Evolutionary conservation across 208 protist genomes (phyloP).

Genomic region (Trypanosoma avium): DNA sequence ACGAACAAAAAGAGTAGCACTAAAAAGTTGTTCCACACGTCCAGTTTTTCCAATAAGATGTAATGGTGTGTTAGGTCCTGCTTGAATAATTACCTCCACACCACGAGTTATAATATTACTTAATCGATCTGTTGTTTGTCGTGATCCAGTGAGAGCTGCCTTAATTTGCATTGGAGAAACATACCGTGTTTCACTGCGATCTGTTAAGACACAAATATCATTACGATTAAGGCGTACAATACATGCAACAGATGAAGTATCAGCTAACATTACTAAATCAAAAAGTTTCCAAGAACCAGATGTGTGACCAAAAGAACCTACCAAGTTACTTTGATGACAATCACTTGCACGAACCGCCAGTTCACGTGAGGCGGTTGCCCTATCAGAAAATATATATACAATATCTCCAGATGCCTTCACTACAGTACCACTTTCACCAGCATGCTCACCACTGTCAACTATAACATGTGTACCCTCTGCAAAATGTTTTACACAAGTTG

Average conservation of each 20-base stretch:
- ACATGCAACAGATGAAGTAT: slow-evolving; percentile 71
- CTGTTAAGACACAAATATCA: slow-evolving; percentile 79
- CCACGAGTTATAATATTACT: slow-evolving; percentile 79
- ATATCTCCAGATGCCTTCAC: slow-evolving; percentile 72
- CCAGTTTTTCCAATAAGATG: slow-evolving; percentile 71
- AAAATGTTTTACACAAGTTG: slow-evolving; percentile 79
- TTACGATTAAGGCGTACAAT: slow-evolving; percentile 66
- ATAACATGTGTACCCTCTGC: slow-evolving; percentile 84
- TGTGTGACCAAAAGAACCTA: slow-evolving; percentile 62
- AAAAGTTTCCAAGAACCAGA: slow-evolving; percentile 72
- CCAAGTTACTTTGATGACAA: slow-evolving; percentile 83
- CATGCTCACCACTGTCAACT: slow-evolving; percentile 72
- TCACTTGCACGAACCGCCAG: slow-evolving; percentile 78
- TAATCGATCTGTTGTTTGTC: slow-evolving; percentile 69
- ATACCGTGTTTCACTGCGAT: slow-evolving; percentile 74
- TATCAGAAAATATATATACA: slow-evolving; percentile 79
- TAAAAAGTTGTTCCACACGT: slow-evolving; percentile 85
- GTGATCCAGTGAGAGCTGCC: slow-evolving; percentile 35
- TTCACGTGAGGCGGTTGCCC: slow-evolving; percentile 54
- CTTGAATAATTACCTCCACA: slow-evolving; percentile 71
- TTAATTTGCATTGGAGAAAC: slow-evolving; percentile 76
- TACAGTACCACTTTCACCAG: slow-evolving; percentile 87
- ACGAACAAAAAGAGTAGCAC: slow-evolving; percentile 78
- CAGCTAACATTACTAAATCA: slow-evolving; percentile 77
- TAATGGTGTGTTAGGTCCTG: slow-evolving; percentile 52